A percentile compares a stretch with the other conserved stretches of the same genome.
These are phyloP conservation scores for Podospora tetraspora DNA, from an alignment of 495 filamentous ascomycete genomes.

Conservation along the genomic window DNA sequence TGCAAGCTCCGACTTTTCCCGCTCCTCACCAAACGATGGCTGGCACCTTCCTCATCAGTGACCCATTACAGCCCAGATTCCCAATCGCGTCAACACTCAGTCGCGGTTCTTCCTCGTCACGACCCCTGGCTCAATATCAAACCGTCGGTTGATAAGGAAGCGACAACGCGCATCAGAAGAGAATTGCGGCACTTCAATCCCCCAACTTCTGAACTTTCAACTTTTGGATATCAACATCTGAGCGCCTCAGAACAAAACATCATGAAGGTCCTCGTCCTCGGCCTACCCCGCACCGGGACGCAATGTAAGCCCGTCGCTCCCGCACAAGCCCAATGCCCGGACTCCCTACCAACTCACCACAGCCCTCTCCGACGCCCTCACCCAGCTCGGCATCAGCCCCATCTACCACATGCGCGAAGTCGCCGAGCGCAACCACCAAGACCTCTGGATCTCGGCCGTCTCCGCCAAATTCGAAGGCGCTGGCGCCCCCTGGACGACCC, in stretches of 20 bases:
- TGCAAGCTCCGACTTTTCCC: background rate
- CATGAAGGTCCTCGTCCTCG: constrained; percentile 9
- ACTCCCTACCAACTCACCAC: background rate
- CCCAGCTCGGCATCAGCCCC: constrained; percentile 23
- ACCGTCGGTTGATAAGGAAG: background rate
- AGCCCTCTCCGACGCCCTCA: constrained; percentile 30
- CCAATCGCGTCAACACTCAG: background rate
- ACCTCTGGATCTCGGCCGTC: constrained; percentile 27
- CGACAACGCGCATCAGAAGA: background rate
- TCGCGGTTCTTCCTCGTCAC: background rate
- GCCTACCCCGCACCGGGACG: constrained; percentile 9
- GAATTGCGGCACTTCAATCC: too few species aligned
- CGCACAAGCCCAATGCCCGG: too few species aligned
- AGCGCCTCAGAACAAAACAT: background rate
- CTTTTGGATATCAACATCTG: too few species aligned
- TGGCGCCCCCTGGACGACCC: constrained; percentile 15
- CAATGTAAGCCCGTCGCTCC: constrained; percentile 7
- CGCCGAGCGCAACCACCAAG: constrained; percentile 24
- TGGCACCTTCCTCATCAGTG: background rate
- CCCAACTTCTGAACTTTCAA: background rate
- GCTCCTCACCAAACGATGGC: background rate
- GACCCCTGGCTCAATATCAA: background rate
- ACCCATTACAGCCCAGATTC: background rate
- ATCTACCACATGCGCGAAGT: constrained; percentile 37
- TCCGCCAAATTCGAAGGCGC: constrained; percentile 27